Evolutionary conservation across 2,329 filamentous ascomycete species (phyloP).

Genomic region (Oidium heveae): DNA sequence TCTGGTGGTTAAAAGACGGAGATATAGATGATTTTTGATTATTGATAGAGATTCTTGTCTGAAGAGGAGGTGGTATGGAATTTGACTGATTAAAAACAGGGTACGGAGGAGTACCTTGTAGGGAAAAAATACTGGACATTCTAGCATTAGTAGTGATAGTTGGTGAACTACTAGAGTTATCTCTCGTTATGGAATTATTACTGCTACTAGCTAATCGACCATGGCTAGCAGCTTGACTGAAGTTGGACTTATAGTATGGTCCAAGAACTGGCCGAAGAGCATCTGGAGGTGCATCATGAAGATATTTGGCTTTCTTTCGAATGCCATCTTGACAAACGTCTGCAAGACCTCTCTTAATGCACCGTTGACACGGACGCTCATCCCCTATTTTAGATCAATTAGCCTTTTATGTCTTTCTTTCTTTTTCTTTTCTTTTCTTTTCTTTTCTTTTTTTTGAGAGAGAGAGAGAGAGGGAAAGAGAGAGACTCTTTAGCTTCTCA

Average conservation of each 20-base stretch:
- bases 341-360: constrained; percentile 77
- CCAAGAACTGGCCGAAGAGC: constrained; percentile 69
- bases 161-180: constrained; percentile 12
- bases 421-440: too few relatives aligned
- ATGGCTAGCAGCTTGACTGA: constrained; percentile 30
- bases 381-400: constrained; percentile 35
- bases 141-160: constrained; percentile 1
- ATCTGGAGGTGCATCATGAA: constrained; percentile 82
- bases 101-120: constrained; percentile 11
- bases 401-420: constrained; percentile 1
- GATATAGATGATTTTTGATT: constrained; percentile 49
- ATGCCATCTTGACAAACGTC: constrained; percentile 89
- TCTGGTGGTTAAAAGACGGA: constrained; percentile 36
- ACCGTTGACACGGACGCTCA: constrained; percentile 78
- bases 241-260: constrained; percentile 35
- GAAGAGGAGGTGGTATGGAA: constrained; percentile 26
- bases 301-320: constrained; percentile 95
- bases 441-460: too few relatives aligned
- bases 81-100: constrained; percentile 19
- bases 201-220: constrained; percentile 10
- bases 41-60: constrained; percentile 27
- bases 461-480: too few relatives aligned
- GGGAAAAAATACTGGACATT: constrained; percentile 11
- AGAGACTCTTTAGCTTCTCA: too few relatives aligned
- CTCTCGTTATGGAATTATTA: constrained; percentile 5